Conservation (phyloP, 495 filamentous ascomycete species). For the Friedmanniomyces simplex region DNA sequence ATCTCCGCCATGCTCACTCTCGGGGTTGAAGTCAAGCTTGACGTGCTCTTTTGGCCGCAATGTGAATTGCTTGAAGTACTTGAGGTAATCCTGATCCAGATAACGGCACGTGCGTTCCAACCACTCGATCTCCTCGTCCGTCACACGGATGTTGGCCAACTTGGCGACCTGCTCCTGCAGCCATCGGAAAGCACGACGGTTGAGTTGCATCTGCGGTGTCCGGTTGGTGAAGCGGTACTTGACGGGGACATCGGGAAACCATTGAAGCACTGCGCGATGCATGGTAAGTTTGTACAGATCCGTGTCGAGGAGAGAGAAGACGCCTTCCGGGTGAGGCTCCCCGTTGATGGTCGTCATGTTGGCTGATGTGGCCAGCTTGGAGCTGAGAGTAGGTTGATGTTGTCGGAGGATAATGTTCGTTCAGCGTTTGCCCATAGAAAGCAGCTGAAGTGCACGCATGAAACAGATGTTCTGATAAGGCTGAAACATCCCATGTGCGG, state of each 20-base stretch:
- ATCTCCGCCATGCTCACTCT: conserved; percentile 53
- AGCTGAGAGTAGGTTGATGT: too few species aligned
- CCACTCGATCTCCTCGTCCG: conserved; percentile 66
- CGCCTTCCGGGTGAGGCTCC: conserved; percentile 45
- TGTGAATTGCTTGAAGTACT: conserved; percentile 69
- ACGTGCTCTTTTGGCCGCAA: conserved; percentile 74
- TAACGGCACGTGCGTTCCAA: conserved; percentile 74
- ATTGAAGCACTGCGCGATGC: conserved; percentile 91
- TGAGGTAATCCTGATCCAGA: conserved; percentile 63
- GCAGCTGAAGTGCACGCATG: too few species aligned
- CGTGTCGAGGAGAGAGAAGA: conserved; percentile 88
- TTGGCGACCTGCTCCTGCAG: conserved; percentile 69
- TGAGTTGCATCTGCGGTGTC: conserved; percentile 86
- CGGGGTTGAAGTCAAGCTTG: conserved; percentile 55
- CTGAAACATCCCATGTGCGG: neutral
- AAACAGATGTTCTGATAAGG: neutral
- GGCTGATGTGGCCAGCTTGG: neutral
- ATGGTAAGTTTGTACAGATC: conserved; percentile 98
- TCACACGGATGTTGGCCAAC: conserved; percentile 65
- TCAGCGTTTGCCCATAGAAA: too few species aligned
- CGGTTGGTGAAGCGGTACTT: conserved; percentile 92
- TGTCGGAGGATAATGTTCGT: neutral
- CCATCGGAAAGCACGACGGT: conserved; percentile 73
- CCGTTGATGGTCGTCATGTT: conserved; percentile 11
- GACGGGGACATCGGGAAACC: conserved; percentile 73